phyloP scores from a whole-genome alignment of 495 filamentous ascomycete genomes.

The Lasiosphaeria ovina region DNA sequence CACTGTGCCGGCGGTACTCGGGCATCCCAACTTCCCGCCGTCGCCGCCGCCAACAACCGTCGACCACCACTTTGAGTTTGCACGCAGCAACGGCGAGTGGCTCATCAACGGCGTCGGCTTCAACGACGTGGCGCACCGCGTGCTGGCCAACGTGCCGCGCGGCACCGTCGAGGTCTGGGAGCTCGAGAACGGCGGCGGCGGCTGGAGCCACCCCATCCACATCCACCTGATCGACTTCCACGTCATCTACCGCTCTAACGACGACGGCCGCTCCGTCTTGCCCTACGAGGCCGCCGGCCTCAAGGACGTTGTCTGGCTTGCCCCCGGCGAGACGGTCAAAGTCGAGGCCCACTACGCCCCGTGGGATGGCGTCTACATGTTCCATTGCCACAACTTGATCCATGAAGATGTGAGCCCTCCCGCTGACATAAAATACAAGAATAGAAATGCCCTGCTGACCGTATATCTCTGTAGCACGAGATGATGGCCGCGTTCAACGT shows the following conservation, averaged over 20 bases:
- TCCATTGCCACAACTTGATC: constrained; percentile 57
- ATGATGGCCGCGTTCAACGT: constrained; percentile 64
- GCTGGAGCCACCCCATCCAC: constrained; percentile 56
- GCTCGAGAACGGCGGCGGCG: constrained; percentile 45
- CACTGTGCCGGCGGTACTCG: constrained; percentile 12
- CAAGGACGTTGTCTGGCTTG: constrained; percentile 55
- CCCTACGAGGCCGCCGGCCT: constrained; percentile 50
- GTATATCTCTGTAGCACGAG: constrained; percentile 35
- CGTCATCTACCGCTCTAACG: constrained; percentile 40
- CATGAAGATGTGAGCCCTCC: constrained; percentile 46
- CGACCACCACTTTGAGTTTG: constrained; percentile 43
- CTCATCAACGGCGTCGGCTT: constrained; percentile 54
- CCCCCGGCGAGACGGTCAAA: constrained; percentile 44
- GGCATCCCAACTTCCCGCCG: constrained; percentile 18
- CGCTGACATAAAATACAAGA: no score
- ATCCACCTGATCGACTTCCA: constrained; percentile 60
- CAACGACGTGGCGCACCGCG: constrained; percentile 49
- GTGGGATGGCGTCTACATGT: constrained; percentile 57
- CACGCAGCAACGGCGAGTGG: constrained; percentile 42
- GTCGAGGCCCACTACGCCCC: constrained; percentile 52
- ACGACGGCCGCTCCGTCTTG: constrained; percentile 35
- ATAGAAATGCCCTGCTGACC: no score
- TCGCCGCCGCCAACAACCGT: constrained; percentile 15
- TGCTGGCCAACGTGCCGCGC: constrained; percentile 47
- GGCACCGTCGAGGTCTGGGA: constrained; percentile 53